Conservation (phyloP, 2,329 filamentous ascomycete genomes). For the Colletotrichum sp. region DNA sequence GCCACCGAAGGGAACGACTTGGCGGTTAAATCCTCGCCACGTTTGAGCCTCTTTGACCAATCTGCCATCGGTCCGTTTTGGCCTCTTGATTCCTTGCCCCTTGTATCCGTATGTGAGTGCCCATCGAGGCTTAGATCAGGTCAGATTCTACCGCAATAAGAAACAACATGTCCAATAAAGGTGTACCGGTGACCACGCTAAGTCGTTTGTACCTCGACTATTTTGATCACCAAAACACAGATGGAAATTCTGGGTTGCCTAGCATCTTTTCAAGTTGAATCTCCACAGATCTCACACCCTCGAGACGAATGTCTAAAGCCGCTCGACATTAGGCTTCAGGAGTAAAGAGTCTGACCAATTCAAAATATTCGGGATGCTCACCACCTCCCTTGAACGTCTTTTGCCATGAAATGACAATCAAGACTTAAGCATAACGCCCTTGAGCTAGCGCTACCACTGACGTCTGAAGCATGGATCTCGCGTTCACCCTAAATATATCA, state of each 20-base stretch:
- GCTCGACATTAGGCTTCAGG: fast-evolving
- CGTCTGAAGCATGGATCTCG: background rate
- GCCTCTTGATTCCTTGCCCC: fast-evolving
- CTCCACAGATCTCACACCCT: fast-evolving
- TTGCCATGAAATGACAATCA: fast-evolving
- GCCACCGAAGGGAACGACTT: background rate
- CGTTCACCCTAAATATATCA: background rate
- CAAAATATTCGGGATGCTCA: fast-evolving
- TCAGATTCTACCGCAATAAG: background rate
- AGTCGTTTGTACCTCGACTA: fast-evolving
- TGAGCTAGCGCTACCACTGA: background rate
- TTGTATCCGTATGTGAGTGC: background rate
- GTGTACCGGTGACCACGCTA: fast-evolving
- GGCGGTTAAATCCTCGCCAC: background rate
- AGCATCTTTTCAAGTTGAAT: background rate
- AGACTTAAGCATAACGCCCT: background rate
- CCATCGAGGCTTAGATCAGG: background rate
- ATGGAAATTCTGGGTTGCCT: background rate
- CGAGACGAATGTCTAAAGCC: fast-evolving
- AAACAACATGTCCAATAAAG: background rate
- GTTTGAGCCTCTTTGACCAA: background rate
- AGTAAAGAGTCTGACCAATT: fast-evolving
- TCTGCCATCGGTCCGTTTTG: background rate
- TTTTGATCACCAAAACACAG: background rate
- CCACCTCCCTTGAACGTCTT: fast-evolving